These are phyloP conservation scores for Thermothelomyces thermophilus DNA, from an alignment of 2,329 filamentous ascomycete species.

Conservation along the genomic window DNA sequence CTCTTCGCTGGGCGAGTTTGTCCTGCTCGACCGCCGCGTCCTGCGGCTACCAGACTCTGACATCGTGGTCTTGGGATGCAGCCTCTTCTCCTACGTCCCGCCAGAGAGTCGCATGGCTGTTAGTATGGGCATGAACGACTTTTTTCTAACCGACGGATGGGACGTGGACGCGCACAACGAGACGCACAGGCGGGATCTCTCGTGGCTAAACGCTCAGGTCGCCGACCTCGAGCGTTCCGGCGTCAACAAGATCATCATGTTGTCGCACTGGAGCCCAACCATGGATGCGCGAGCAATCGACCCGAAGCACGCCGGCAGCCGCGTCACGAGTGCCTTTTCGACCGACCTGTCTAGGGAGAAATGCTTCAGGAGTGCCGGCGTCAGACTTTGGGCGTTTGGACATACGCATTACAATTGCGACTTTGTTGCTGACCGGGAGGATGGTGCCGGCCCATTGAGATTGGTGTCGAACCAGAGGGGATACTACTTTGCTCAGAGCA, in stretches of 20 bases:
- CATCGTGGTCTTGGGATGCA: conserved; percentile 38
- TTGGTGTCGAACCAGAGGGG: conserved; percentile 21
- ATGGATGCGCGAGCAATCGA: conserved; percentile 17
- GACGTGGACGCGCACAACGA: conserved; percentile 22
- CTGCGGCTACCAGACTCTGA: background rate
- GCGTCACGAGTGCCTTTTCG: conserved; percentile 30
- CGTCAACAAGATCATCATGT: conserved; percentile 15
- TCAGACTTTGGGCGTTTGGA: conserved; percentile 41
- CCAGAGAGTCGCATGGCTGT: conserved; percentile 28
- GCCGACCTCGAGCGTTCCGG: background rate
- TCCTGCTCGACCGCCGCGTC: conserved; percentile 36
- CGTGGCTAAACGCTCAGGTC: conserved; percentile 26
- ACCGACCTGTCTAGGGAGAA: conserved; percentile 32
- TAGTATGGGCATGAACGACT: conserved; percentile 36
- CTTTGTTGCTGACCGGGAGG: conserved; percentile 23
- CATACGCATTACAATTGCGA: conserved; percentile 43
- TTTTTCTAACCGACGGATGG: conserved; percentile 33
- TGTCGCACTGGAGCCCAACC: conserved; percentile 26
- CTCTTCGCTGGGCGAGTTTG: conserved; percentile 31
- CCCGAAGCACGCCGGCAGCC: conserved; percentile 16
- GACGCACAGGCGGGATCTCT: conserved; percentile 22
- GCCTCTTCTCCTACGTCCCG: conserved; percentile 35
- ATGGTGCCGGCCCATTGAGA: conserved; percentile 7
- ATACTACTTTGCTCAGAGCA: conserved; percentile 12
- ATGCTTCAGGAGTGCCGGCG: conserved; percentile 31